Evolutionary conservation across 306 rosid species (phyloP).

Genomic region (Ceratonia siliqua): DNA sequence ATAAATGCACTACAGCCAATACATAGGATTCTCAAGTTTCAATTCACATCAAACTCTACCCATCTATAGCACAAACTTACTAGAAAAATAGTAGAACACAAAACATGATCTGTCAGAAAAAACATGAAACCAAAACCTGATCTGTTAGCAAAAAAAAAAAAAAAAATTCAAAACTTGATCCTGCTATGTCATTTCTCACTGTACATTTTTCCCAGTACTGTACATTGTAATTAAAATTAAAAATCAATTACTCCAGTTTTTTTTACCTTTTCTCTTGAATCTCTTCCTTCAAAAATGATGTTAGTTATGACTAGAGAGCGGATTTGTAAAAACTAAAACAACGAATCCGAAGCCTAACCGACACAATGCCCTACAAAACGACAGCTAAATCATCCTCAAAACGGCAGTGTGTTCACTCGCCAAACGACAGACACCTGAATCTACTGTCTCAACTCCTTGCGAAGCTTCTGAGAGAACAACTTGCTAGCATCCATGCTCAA

Average conservation of each 20-base stretch:
- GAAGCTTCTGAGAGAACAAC: slow-evolving; percentile 47
- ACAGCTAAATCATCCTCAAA: no score
- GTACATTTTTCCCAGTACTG: slow-evolving; percentile 30
- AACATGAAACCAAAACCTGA: background rate
- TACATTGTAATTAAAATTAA: slow-evolving; percentile 16
- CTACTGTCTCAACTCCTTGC: slow-evolving; percentile 52
- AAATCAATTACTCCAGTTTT: background rate
- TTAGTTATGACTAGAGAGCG: no score
- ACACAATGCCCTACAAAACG: slow-evolving; percentile 25
- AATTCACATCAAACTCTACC: slow-evolving; percentile 19
- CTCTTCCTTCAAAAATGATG: background rate
- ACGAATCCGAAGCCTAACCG: background rate
- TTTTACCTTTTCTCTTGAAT: background rate
- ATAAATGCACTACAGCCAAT: background rate
- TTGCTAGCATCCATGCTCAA: slow-evolving; percentile 59
- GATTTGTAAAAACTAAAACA: no score
- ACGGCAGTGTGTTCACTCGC: no score
- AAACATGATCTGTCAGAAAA: background rate
- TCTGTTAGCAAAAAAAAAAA: background rate
- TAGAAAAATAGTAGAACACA: slow-evolving; percentile 17
- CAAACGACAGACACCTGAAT: slow-evolving; percentile 28
- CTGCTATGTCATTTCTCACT: slow-evolving; percentile 12
- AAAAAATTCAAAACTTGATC: background rate
- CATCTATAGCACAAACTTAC: slow-evolving; percentile 3
- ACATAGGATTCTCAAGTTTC: slow-evolving; percentile 37